Base-by-base conservation (phyloP, 2,329 filamentous ascomycete genomes). In the Corniculantispora saksenae region DNA sequence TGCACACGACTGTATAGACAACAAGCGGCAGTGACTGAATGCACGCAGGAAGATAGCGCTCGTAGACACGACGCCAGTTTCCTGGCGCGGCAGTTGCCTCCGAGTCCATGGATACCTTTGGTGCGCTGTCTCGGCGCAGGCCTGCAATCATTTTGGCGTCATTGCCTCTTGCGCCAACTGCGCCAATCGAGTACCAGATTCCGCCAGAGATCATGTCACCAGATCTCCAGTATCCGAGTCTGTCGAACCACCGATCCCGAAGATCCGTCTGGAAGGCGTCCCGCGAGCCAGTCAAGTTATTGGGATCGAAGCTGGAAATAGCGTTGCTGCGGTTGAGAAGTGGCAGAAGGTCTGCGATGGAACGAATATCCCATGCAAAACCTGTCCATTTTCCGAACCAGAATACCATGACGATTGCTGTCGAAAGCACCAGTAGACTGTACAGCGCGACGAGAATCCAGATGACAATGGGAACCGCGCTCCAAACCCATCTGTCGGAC, bases 191-290 rank as follows among this genome's bases (percentile, higher is more conserved):
- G 73, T 97, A 93, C 82, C 95, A 96, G 29, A 93, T 81, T 23
- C 89, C 87, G 23, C 89, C 86, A 25, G 77, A 73, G 5, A 85
- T 83, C 67, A 83, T 82, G 63, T 87, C 87, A 21, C 88, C 87
- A 29, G 89, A 87, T 66, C 86, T 86, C 92, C 94, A 97, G 77
- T 96, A 96, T 8, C 94, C 93, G n/a, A 97, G 83, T 53, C 91
- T 84, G 70, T 94, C 89, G 6, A 84, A 80, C 68, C 86, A 86
- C 67, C 83, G 86, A 71, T 81, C 84, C 58, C 78, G 80, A 51
- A 86, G 82, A 67, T 82, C 82, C 32, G 82, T 78, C 70, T 78
- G 79, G 71, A 91, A 86, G 40, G 87, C 82, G 38, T 77, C 72
- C 56, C 82, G 81, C 19, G 78, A 79, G 9, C 78, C 76, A 51